These are phyloP conservation scores for Globisporangium echinulatum DNA, from an alignment of 352 stramenopile species.

Conservation along the genomic window DNA sequence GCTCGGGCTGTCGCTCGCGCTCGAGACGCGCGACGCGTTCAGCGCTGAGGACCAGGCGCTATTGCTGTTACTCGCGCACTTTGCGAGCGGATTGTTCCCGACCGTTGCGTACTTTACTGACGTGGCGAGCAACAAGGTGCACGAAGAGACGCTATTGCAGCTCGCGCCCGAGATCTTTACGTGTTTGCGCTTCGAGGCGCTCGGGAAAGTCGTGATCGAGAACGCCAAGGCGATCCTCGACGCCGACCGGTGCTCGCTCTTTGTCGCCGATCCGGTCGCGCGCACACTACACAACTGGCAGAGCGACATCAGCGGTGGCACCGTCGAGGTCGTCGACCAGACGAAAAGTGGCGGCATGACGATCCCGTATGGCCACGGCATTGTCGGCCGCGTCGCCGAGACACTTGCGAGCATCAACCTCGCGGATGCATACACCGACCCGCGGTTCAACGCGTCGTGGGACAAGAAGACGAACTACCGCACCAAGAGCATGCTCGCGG, in stretches of 20 bases:
- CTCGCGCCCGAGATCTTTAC: constrained; percentile 74
- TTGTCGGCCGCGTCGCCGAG: constrained; percentile 69
- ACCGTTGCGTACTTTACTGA: constrained; percentile 77
- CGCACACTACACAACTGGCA: constrained; percentile 67
- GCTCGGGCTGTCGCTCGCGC: constrained; percentile 48
- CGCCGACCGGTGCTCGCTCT: constrained; percentile 67
- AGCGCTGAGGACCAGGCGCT: constrained; percentile 48
- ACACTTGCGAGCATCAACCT: constrained; percentile 62
- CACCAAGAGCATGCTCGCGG: constrained; percentile 73
- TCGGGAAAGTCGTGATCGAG: constrained; percentile 72
- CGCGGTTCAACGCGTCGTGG: constrained; percentile 73
- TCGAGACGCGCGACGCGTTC: constrained; percentile 61
- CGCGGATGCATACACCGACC: constrained; percentile 64
- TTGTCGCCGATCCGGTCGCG: constrained; percentile 47
- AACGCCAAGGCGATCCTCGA: constrained; percentile 73
- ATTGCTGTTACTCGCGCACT: constrained; percentile 46
- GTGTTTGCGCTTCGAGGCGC: constrained; percentile 69
- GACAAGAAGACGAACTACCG: constrained; percentile 77
- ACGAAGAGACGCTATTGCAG: constrained; percentile 72
- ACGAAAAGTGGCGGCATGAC: constrained; percentile 29
- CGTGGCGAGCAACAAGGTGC: constrained; percentile 76
- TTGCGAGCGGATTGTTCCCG: constrained; percentile 51
- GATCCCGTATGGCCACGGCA: constrained; percentile 65
- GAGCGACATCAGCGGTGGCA: constrained; percentile 59
- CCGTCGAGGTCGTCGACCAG: constrained; percentile 41